Evolutionary conservation across 495 filamentous ascomycete species (phyloP).

Genomic region (Oidiodendron maius): DNA sequence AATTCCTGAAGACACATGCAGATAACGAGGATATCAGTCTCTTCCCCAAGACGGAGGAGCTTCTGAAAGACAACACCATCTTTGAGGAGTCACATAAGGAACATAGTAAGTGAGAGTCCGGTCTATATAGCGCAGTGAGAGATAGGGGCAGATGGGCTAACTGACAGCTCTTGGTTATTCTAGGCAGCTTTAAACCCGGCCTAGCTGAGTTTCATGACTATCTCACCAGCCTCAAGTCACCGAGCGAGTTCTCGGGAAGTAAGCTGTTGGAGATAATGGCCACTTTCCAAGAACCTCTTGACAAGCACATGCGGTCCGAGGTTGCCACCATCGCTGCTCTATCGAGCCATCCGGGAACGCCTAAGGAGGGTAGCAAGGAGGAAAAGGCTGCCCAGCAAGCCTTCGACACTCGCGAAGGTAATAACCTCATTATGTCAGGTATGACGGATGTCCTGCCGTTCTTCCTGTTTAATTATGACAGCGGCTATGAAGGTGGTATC

Average conservation of each 20-base stretch:
- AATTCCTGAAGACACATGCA: conserved; percentile 23
- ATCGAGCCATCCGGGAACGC: conserved; percentile 38
- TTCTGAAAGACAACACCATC: conserved; percentile 17
- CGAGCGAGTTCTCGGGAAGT: conserved; percentile 33
- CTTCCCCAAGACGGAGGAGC: conserved; percentile 26
- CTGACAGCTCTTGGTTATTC: not conserved
- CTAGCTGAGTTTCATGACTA: conserved; percentile 42
- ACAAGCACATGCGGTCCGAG: conserved; percentile 47
- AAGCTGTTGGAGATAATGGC: conserved; percentile 42
- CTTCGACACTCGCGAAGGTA: conserved; percentile 41
- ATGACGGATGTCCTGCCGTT: conserved; percentile 46
- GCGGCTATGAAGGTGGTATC: conserved; percentile 44
- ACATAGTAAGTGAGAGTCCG: conserved; percentile 5
- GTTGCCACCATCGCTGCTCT: conserved; percentile 44
- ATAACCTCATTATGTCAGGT: conserved; percentile 43
- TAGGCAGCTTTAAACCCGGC: conserved; percentile 44
- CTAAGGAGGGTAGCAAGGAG: conserved; percentile 35
- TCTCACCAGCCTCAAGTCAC: conserved; percentile 28
- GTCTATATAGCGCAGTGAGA: not conserved
- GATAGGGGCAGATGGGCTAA: conserved; percentile 1
- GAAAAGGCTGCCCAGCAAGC: conserved; percentile 25
- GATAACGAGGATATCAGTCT: conserved; percentile 25
- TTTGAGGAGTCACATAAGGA: conserved; percentile 11
- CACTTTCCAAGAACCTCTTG: conserved; percentile 40
- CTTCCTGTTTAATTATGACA: conserved; percentile 51